Evolutionary conservation across 768 basidiomycete species (phyloP), one percentile per base, ranked within the genome.

Genomic region (Lenzites betulinus): DNA sequence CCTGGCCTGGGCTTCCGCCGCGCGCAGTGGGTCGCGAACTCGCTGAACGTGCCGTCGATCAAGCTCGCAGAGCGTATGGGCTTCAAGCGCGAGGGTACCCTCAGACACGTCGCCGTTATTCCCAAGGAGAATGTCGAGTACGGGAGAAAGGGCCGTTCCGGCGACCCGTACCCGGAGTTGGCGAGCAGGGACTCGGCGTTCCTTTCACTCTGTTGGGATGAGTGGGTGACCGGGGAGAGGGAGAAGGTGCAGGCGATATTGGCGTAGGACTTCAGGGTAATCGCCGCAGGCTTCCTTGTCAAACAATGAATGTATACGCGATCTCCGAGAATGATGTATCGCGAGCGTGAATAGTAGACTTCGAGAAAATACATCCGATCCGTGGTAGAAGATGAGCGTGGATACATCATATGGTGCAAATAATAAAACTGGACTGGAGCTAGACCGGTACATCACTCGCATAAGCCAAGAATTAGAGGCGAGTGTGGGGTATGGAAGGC

Each of bases 161-260:
- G 66, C 2, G 74, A 75, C 48, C 62, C 76, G 13, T 67, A 59
- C 47, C 52, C 59, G 5, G 69, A 65, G 2, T 67, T 68, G 41
- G 59, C 66, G 0, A 81, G 81, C 3, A 75, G 84, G 51, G 78
- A 89, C 67, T 79, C 81, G 3, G 75, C 74, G 0, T 52, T 81
- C 20, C 66, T 88, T 23, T 74, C 79, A 3, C 57, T 84, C 6
- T 86, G 83, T 48, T 86, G 82, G 79, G 86, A 88, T 67, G 80
- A 83, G 55, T 89, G 86, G 85, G 81, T 82, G 52, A 65, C 66
- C 18, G 69, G 75, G 28, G 72, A 63, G 20, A 70, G 66, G 28
- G 75, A 75, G 26, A 62, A 66, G 25, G 75, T 76, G 22, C 66
- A 75, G 36, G 48, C 38, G 3, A 5, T 39, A 4, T 4, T 39